Conservation (phyloP, 2,329 filamentous ascomycete genomes). For the Botrytis cinerea region DNA sequence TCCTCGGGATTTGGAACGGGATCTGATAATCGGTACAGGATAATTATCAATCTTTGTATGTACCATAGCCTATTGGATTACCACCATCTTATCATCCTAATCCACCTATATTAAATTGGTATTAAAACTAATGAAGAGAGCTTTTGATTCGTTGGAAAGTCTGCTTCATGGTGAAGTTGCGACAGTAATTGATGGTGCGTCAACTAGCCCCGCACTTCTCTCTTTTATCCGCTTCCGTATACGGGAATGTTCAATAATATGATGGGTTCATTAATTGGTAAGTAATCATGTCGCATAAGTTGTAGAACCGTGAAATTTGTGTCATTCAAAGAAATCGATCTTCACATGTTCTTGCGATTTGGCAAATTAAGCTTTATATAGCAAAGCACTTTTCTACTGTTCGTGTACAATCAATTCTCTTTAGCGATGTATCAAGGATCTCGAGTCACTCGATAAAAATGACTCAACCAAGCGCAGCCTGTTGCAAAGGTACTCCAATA, state of each 20-base stretch:
- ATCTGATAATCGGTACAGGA: background rate
- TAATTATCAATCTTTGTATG: background rate
- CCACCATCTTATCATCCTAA: background rate
- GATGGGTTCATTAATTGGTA: background rate
- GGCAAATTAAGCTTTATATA: background rate
- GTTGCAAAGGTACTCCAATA: conserved; percentile 12
- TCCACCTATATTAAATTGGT: background rate
- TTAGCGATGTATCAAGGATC: background rate
- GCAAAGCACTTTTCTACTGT: background rate
- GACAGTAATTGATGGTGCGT: background rate
- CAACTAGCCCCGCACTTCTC: conserved; percentile 3
- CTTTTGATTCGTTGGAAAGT: background rate
- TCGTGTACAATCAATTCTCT: background rate
- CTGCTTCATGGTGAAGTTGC: background rate
- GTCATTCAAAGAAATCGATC: background rate
- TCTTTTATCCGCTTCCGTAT: background rate
- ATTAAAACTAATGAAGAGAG: no score
- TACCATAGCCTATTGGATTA: background rate
- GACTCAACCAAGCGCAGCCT: conserved; percentile 18
- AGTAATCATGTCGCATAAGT: conserved; percentile 10
- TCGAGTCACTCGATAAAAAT: background rate
- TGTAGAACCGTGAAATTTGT: background rate
- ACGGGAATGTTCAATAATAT: background rate
- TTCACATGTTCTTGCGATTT: background rate
- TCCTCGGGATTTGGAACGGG: background rate